Evolutionary conservation across 192 early-diverging fungal species (phyloP).

Genomic region (Radiomyces spectabilis): DNA sequence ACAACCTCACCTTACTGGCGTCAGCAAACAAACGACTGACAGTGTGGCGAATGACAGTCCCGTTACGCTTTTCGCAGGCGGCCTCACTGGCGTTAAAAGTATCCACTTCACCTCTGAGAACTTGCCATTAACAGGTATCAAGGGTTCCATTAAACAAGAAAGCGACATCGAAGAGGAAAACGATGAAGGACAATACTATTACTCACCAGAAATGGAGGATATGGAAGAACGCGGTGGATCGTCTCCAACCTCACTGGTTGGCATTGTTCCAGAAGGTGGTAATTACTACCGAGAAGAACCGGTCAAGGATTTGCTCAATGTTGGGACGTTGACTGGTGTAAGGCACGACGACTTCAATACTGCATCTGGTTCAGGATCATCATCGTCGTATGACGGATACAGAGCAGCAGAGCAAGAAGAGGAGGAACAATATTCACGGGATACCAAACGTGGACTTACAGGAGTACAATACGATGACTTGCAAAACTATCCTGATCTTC

Average conservation of each 20-base stretch:
- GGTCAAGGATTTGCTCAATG: neutral
- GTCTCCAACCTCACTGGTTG: neutral
- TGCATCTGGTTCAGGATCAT: too few species aligned
- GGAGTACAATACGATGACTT: too few species aligned
- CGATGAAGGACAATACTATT: neutral
- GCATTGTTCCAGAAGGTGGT: neutral
- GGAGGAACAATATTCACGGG: too few species aligned
- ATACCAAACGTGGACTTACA: too few species aligned
- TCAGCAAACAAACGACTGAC: neutral
- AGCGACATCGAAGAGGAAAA: neutral
- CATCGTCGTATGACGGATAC: too few species aligned
- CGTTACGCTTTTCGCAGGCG: too few species aligned
- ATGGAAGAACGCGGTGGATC: neutral
- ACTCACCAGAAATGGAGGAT: too few species aligned
- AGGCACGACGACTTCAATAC: too few species aligned
- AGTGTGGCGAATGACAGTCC: neutral
- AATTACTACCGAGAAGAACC: neutral
- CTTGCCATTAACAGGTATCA: neutral
- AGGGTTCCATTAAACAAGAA: neutral
- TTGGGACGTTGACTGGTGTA: neutral
- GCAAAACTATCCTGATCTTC: too few species aligned
- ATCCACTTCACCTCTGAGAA: neutral
- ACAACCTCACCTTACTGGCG: neutral
- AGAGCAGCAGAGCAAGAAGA: too few species aligned
- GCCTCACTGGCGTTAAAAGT: neutral